These are phyloP conservation scores for Saccharomycopsis fibuligera DNA, from an alignment of 805 yeast species.

Conservation along the genomic window DNA sequence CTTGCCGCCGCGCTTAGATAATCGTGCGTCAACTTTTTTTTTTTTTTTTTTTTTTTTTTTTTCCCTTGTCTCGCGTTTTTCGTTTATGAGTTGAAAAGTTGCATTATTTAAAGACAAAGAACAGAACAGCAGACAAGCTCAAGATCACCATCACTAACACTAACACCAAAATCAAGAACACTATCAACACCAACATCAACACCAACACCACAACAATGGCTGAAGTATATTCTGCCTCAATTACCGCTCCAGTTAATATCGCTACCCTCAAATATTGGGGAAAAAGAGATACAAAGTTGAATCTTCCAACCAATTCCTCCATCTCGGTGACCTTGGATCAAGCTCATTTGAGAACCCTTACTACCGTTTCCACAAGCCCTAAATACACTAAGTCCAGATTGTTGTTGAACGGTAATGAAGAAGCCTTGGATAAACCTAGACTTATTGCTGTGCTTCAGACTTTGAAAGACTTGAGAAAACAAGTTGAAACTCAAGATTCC, in stretches of 20 bases:
- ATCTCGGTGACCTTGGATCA: constrained; percentile 92
- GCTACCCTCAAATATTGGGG: constrained; percentile 99
- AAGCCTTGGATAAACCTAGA: constrained; percentile 58
- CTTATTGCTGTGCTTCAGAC: constrained; percentile 45
- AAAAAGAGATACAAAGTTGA: constrained; percentile 80
- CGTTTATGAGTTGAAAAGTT: no score
- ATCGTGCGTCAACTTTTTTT: no score
- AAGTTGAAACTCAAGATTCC: constrained; percentile 50
- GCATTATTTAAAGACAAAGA: no score
- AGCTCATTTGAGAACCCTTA: constrained; percentile 82
- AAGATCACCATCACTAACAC: no score
- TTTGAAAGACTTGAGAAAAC: constrained; percentile 59
- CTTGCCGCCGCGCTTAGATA: no score
- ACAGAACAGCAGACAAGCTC: no score
- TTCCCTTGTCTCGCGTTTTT: no score
- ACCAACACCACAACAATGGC: constrained; percentile 1
- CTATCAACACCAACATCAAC: no score
- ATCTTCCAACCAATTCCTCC: constrained; percentile 93
- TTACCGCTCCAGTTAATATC: constrained; percentile 95
- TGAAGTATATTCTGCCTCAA: constrained; percentile 57
- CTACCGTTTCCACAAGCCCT: constrained; percentile 73
- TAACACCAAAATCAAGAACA: no score
- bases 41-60: no score
- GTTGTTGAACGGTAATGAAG: constrained; percentile 81
- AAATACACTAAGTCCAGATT: constrained; percentile 56